Conservation (phyloP, 331 rosid species). For the Prunus yedoensis region DNA sequence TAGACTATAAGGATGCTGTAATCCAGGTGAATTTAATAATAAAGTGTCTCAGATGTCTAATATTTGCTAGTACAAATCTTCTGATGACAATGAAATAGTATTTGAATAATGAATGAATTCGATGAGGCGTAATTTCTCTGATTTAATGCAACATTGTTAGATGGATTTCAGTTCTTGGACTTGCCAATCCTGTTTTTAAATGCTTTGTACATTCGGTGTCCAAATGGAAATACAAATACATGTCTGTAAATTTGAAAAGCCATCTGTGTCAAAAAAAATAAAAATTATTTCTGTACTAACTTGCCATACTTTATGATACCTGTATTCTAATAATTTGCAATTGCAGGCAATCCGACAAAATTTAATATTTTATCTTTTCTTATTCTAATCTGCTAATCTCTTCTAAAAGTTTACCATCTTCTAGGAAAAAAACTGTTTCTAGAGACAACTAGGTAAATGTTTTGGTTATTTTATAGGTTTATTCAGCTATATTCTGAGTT, state of each 20-base stretch:
- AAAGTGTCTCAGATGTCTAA: not conserved
- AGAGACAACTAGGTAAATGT: not conserved
- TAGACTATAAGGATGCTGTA: not conserved
- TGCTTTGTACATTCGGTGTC: not conserved
- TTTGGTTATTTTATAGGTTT: not conserved
- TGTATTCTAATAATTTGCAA: not conserved
- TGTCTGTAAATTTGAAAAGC: not conserved
- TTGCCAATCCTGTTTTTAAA: not conserved
- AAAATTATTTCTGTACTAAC: not conserved
- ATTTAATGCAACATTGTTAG: not conserved
- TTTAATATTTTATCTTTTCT: not conserved
- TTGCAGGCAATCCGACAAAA: not conserved
- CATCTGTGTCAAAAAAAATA: not conserved
- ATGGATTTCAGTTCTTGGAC: constrained; percentile 1
- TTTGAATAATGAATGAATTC: not conserved
- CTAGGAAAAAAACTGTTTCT: not conserved
- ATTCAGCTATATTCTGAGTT: not conserved
- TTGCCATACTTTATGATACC: not conserved
- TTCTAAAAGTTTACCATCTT: not conserved
- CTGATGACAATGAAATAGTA: not conserved
- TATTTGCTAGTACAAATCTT: not conserved
- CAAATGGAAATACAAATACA: not conserved
- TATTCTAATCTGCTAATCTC: not conserved
- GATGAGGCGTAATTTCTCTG: not conserved
- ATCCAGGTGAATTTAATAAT: not conserved